These are phyloP conservation scores for Mortierella sp. DNA, from an alignment of 371 early-diverging fungal species.

Conservation along the genomic window DNA sequence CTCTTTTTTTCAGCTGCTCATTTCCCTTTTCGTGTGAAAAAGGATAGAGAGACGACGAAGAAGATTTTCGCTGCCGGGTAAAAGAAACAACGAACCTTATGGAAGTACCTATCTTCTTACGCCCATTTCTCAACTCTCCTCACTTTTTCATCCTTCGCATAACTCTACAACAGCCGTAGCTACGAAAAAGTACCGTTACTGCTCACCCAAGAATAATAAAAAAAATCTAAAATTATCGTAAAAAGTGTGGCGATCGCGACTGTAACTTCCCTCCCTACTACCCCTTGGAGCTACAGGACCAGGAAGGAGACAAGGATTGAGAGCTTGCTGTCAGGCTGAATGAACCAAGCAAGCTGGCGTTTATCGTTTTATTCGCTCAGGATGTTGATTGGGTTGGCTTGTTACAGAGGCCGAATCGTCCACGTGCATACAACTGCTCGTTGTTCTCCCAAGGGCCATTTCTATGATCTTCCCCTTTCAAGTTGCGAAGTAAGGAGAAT, in stretches of 20 bases:
- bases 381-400: not conserved
- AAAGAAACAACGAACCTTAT: not conserved
- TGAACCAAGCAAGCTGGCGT: not conserved
- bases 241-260: not conserved
- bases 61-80: not conserved
- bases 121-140: not conserved
- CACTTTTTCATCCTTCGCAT: not conserved
- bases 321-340: not conserved
- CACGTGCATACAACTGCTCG: not conserved
- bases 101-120: not conserved
- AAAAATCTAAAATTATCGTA: not conserved
- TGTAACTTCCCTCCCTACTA: not conserved
- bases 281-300: not conserved
- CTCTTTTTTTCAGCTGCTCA: not conserved
- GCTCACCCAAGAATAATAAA: not conserved
- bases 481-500: not conserved
- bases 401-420: not conserved
- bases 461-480: not conserved
- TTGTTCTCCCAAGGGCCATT: not conserved
- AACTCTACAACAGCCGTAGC: not conserved
- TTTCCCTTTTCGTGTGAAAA: not conserved
- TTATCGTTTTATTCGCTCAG: not conserved
- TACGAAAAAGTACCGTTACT: not conserved
- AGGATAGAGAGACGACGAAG: not conserved
- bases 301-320: not conserved